phyloP scores from a whole-genome alignment of 192 early-diverging fungal species.

The Dissophora globulifera region DNA sequence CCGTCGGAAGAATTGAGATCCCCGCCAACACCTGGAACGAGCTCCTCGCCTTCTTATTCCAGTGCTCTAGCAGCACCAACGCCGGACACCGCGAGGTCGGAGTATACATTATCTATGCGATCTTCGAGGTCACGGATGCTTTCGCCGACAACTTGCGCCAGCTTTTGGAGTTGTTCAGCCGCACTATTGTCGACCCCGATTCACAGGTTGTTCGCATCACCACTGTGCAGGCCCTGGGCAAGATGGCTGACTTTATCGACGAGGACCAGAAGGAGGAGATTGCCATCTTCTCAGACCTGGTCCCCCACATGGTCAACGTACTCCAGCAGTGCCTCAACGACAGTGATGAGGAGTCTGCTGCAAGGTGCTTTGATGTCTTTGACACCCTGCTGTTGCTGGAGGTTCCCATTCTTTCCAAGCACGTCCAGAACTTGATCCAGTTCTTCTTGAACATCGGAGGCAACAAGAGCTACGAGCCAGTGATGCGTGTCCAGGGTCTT shows the following conservation, averaged over 20 bases:
- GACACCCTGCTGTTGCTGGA: slow-evolving; percentile 85
- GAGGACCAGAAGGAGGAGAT: slow-evolving; percentile 74
- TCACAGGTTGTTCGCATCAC: slow-evolving; percentile 82
- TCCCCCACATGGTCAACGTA: slow-evolving; percentile 89
- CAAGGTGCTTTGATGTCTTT: slow-evolving; percentile 89
- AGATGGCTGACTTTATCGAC: slow-evolving; percentile 86
- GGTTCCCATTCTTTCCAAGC: slow-evolving; percentile 79
- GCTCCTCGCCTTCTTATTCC: slow-evolving; percentile 81
- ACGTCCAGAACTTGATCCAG: slow-evolving; percentile 82
- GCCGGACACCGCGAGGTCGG: slow-evolving; percentile 87
- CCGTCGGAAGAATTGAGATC: slow-evolving; percentile 84
- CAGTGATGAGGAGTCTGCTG: slow-evolving; percentile 79
- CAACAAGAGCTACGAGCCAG: slow-evolving; percentile 75
- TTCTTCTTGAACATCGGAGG: slow-evolving; percentile 81
- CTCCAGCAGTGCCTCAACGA: slow-evolving; percentile 80
- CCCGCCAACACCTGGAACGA: slow-evolving; percentile 82
- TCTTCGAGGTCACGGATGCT: slow-evolving; percentile 87
- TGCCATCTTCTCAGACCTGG: slow-evolving; percentile 74
- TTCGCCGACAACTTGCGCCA: slow-evolving; percentile 69
- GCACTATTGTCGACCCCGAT: slow-evolving; percentile 83
- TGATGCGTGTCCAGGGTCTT: slow-evolving; percentile 80
- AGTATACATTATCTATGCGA: slow-evolving; percentile 83
- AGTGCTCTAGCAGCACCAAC: slow-evolving; percentile 78
- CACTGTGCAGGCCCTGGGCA: slow-evolving; percentile 82
- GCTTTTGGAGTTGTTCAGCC: slow-evolving; percentile 79